Conservation (phyloP, 164 flowering plant genomes). For the Euptelea pleiosperma region DNA sequence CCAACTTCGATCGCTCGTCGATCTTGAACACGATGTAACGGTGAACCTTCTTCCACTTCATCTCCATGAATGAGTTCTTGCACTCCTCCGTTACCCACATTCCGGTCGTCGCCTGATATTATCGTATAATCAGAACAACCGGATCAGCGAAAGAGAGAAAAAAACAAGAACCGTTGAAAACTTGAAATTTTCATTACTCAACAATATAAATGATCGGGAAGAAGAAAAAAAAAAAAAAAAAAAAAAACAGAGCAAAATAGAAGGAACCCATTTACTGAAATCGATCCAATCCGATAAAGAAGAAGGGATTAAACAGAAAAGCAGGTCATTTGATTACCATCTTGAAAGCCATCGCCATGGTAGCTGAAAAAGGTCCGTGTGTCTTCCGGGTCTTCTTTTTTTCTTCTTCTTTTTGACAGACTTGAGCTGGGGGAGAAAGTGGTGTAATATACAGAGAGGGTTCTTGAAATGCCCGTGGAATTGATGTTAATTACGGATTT, state of each 20-base stretch:
- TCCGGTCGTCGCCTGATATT: conserved; percentile 63
- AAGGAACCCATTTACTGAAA: neutral
- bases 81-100: conserved; percentile 82
- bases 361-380: neutral
- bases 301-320: no score
- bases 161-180: no score
- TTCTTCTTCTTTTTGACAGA: no score
- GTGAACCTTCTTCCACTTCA: conserved; percentile 89
- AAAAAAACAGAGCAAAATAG: neutral
- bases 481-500: conserved; percentile 23
- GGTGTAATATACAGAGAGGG: conserved; percentile 31
- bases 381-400: neutral
- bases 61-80: conserved; percentile 80
- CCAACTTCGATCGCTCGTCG: conserved; percentile 59
- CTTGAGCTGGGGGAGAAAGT: no score
- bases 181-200: no score
- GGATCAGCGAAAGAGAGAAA: neutral
- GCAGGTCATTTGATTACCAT: conserved; percentile 82
- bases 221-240: no score
- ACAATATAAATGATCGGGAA: no score
- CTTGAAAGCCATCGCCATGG: conserved; percentile 98
- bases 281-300: neutral
- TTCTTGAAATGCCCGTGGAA: conserved; percentile 24
- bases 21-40: conserved; percentile 83
- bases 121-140: neutral